Base-by-base conservation (phyloP, 2,329 filamentous ascomycete genomes). In the Ophiosphaerella korrae region DNA sequence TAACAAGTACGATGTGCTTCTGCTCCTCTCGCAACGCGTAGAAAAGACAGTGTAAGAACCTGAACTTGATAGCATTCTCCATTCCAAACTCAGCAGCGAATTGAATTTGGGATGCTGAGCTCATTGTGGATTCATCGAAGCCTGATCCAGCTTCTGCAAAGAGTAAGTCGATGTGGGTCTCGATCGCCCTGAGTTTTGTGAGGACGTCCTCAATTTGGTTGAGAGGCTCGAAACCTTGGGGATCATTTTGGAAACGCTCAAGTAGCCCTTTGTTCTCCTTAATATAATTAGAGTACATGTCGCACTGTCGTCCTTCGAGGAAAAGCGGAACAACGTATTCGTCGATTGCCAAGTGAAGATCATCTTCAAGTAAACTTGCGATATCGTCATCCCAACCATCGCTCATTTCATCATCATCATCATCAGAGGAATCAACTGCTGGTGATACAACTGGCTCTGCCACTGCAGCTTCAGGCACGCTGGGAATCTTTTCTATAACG, bases 261-360 rank as follows among this genome's bases (percentile, higher is more conserved):
- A 73, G 35, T 2, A 64, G 14, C 4, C 60, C 63, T 16, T 52
- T 48, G 24, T 64, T 57, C 1, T 54, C 50, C 26, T 54, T 51
- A 29, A 71, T 53, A 13, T 60, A 44, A 9, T 57, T 48, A 6
- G 40, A 40, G 36, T 72, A 73, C 18, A 54, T 57, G 21, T 58
- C 57, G 9, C 52, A 55, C 42, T 74, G 70, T n/a, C 68, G 57
- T 14, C 65, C 67, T 26, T 69, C 60, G 13, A 72, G 66, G 12
- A 58, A 60, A 4, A 74, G 57, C 5, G 71, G 66, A 18, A 74
- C 64, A 18, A 73, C 64, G 39, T 64, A 68, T 33, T 74, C 71
- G n/a, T 63, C 52, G 2, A 43, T 24, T 13, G 59, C 56, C 8
- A 74, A 57, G 14, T 66, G 45, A 12, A 71, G 46, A n/a, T 70